Conservation (phyloP, 805 yeast species). For the Ascoidea asiatica region DNA sequence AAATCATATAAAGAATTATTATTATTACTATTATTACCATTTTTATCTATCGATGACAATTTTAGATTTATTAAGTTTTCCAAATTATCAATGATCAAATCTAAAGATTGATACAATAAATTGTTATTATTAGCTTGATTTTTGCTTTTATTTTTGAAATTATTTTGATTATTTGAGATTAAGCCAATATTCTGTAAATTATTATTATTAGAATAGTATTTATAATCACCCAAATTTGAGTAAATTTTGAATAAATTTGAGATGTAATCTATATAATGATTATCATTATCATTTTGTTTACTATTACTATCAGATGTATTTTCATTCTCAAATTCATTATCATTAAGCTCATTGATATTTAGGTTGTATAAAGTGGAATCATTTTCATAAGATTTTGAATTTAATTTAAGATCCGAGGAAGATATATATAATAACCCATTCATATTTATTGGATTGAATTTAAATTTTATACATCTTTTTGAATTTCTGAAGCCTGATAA, state of each 20-base stretch:
- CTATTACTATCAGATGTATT: slow-evolving; percentile 24
- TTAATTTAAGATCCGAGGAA: slow-evolving; percentile 13
- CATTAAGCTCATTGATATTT: too few relatives aligned
- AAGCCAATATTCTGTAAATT: slow-evolving; percentile 24
- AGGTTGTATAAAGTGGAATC: slow-evolving; percentile 21
- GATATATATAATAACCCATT: slow-evolving; percentile 27
- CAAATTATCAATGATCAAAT: slow-evolving; percentile 4
- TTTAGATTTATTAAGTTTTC: neutral
- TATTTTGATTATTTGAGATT: slow-evolving; percentile 18
- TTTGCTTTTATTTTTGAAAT: slow-evolving; percentile 22
- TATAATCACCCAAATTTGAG: slow-evolving; percentile 33
- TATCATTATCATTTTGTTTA: slow-evolving; percentile 26
- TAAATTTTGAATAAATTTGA: slow-evolving; percentile 37
- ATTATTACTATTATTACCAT: neutral
- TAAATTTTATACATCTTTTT: slow-evolving; percentile 27
- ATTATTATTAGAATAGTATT: slow-evolving; percentile 19
- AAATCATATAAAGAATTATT: slow-evolving; percentile 20
- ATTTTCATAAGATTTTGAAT: slow-evolving; percentile 11
- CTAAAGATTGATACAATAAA: slow-evolving; percentile 19
- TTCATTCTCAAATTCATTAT: too few relatives aligned
- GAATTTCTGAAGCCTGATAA: slow-evolving; percentile 20
- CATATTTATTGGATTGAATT: slow-evolving; percentile 29
- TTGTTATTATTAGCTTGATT: too few relatives aligned
- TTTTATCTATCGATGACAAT: slow-evolving; percentile 6
- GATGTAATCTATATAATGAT: slow-evolving; percentile 31